A percentile compares a stretch with the other conserved stretches of the same genome.
These are phyloP conservation scores for Centaurea solstitialis DNA, from an alignment of 129 eudicot genomes.

Conservation along the genomic window DNA sequence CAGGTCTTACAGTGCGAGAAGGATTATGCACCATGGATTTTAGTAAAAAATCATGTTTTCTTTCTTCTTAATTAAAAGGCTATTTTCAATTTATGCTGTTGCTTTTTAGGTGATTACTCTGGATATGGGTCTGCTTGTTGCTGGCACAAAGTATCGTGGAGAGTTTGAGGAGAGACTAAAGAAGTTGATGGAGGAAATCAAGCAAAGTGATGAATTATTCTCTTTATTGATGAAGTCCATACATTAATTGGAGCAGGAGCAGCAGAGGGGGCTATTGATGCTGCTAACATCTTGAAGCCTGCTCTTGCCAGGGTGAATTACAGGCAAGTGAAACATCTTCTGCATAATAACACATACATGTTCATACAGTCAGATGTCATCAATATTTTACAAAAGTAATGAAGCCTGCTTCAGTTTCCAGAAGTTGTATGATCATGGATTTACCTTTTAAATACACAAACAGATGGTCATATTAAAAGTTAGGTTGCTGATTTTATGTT, in stretches of 20 bases:
- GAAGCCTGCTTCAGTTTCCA: not conserved
- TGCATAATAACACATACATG: conserved; percentile 4
- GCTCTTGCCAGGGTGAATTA: conserved; percentile 95
- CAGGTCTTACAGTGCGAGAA: not conserved
- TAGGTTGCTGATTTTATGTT: not conserved
- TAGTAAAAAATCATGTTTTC: not conserved
- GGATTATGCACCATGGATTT: not conserved
- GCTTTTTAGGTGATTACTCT: conserved; percentile 78
- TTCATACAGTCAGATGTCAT: not conserved
- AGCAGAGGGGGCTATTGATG: conserved; percentile 86
- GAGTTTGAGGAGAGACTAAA: conserved; percentile 91
- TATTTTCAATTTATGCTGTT: not conserved
- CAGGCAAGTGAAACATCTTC: conserved; percentile 54
- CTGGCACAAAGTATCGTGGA: conserved; percentile 94
- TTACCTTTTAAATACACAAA: not conserved
- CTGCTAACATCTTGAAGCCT: conserved; percentile 91
- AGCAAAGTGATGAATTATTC: conserved; percentile 84
- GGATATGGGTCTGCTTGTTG: conserved; percentile 85
- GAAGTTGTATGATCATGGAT: not conserved
- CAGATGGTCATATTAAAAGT: not conserved
- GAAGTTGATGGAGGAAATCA: conserved; percentile 95
- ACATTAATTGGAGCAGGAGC: conserved; percentile 96
- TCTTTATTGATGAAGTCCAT: conserved; percentile 93
- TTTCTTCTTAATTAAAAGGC: not conserved
- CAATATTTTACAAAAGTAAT: not conserved